Evolutionary conservation across 345 rosid genomes (phyloP).

Genomic region (Sisymbrium altissimum): DNA sequence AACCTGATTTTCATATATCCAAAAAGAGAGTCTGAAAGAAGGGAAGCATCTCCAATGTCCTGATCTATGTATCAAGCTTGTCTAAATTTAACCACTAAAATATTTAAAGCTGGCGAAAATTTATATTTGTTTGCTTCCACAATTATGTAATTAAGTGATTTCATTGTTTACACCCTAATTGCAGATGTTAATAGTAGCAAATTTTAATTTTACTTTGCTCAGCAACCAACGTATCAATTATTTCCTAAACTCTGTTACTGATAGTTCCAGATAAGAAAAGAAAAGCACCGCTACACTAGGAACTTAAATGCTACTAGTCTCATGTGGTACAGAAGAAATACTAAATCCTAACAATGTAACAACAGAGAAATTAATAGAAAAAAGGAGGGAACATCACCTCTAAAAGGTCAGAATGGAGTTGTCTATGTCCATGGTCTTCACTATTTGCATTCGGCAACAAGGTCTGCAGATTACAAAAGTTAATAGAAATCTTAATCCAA

Average conservation of each 20-base stretch:
- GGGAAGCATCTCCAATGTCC: neutral
- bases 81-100: neutral
- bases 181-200: neutral
- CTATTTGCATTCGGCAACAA: conserved; percentile 44
- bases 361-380: neutral
- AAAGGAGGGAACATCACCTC: conserved; percentile 46
- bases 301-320: conserved; percentile 5
- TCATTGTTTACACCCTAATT: neutral
- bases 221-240: conserved; percentile 2
- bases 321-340: neutral
- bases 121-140: too few species aligned
- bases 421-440: conserved; percentile 42
- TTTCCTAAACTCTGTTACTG: neutral
- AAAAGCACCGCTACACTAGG: neutral
- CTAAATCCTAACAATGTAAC: neutral
- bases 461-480: conserved; percentile 39
- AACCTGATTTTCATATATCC: neutral
- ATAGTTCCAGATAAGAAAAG: neutral
- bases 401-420: conserved; percentile 57
- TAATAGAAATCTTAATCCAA: neutral
- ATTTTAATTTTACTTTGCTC: neutral
- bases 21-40: too few species aligned
- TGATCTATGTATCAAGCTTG: neutral
- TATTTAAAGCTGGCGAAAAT: neutral
- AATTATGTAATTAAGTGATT: too few species aligned